Base-by-base conservation (phyloP, 23 red algal genomes). In the Gracilaria domingensis region DNA sequence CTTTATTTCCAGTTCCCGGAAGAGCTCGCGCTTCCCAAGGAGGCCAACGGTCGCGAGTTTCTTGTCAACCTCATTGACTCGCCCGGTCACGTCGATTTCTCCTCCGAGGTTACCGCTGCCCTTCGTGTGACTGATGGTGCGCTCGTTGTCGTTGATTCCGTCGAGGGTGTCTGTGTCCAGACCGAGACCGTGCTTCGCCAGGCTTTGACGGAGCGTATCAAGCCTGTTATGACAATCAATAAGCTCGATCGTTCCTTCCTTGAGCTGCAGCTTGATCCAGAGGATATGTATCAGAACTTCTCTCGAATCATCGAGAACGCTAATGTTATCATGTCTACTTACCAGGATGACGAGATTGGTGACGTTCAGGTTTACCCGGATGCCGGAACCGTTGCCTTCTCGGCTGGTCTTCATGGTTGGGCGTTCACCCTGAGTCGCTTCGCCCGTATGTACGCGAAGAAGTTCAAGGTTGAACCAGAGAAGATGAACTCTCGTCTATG, bases 261-360 rank as follows among this genome's bases (percentile, higher is more conserved):
- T 74, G 97, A 99, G 59, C 93, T 99, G 30, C 97, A 99, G 73
- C 79, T 96, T 37, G 97, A 99, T 28, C 72, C 97, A 21, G 97
- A 99, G 89, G 97, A 99, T 37, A 99, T 99, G 97, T 99, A 99
- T 64, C 97, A 99, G 83, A 96, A 93, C 84, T 99, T 99, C 66
- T 86, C 79, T 44, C 83, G 97, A 20, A 93, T 99, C 23, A 96
- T 99, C 85, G 97, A 99, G 87, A 96, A 80, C 18, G 97, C 97
- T 13, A 99, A 99, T 77, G 94, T 99, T 42, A 99, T 96, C 78
- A 95, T 99, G 81, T 90, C 94, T 20, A 99, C 97, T 17, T 99
- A 99, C 75, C 89, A 95, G 57, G 97, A 96, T 76, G 90, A 93
- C n/a, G 58, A 61, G 60, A 67, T 99, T 45, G 94, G 94, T 44